These are phyloP conservation scores for Russula sp. DNA, from an alignment of 768 basidiomycete species.

Conservation along the genomic window DNA sequence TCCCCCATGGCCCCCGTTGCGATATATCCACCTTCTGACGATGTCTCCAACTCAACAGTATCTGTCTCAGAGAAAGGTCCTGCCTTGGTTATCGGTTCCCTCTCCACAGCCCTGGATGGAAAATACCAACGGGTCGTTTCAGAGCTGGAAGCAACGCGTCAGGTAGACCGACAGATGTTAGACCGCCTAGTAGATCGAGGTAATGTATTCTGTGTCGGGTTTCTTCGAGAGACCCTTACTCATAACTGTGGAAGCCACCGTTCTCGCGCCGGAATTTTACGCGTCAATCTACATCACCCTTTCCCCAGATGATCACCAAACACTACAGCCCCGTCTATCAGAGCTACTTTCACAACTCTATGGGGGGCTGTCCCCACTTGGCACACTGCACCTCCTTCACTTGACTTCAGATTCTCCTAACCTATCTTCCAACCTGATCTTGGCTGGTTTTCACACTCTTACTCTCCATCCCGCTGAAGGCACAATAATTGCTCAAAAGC, in stretches of 20 bases:
- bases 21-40: conserved; percentile 29
- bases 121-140: conserved; percentile 66
- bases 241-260: conserved; percentile 40
- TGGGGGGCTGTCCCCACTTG: conserved; percentile 53
- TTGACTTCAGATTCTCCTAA: conserved; percentile 34
- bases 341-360: conserved; percentile 54
- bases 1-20: conserved; percentile 56
- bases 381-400: conserved; percentile 61
- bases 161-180: conserved; percentile 72
- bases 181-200: conserved; percentile 80
- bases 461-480: conserved; percentile 34
- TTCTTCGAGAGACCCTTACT: conserved; percentile 6
- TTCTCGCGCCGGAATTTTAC: conserved; percentile 47
- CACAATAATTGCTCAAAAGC: conserved; percentile 64
- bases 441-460: conserved; percentile 58
- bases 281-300: conserved; percentile 64
- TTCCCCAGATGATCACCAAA: conserved; percentile 52
- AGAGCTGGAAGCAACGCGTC: conserved; percentile 43
- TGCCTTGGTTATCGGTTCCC: conserved; percentile 71
- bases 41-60: conserved; percentile 18
- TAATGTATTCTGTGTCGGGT: conserved; percentile 27
- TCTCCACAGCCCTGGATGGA: conserved; percentile 70
- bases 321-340: conserved; percentile 44
- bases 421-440: conserved; percentile 52
- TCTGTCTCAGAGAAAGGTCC: conserved; percentile 35